phyloP scores from a whole-genome alignment of 495 filamentous ascomycete species.

The Daldinia decipiens region DNA sequence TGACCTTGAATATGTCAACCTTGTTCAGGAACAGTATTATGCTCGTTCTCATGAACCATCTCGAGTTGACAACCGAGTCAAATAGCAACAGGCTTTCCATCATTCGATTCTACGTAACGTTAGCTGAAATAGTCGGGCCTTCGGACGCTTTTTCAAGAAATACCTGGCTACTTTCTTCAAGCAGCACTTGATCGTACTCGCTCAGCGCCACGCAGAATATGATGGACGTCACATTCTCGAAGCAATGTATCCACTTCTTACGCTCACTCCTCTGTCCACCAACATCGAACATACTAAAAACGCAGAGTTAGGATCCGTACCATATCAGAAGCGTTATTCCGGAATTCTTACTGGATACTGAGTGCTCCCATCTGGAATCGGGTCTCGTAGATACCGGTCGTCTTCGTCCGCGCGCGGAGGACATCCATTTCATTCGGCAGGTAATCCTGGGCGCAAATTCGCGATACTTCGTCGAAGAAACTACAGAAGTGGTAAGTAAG shows the following conservation, averaged over 20 bases:
- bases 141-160: slow-evolving; percentile 26
- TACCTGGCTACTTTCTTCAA: slow-evolving; percentile 98
- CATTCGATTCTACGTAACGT: slow-evolving; percentile 84
- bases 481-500: slow-evolving; percentile 56
- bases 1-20: slow-evolving; percentile 96
- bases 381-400: slow-evolving; percentile 99
- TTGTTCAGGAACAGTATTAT: slow-evolving; percentile 99
- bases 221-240: slow-evolving; percentile 99
- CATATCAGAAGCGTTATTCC: slow-evolving; percentile 9
- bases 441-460: slow-evolving; percentile 87
- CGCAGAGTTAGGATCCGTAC: slow-evolving; percentile 40
- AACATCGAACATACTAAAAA: slow-evolving; percentile 94
- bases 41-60: slow-evolving; percentile 98
- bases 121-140: slow-evolving; percentile 28
- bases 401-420: slow-evolving; percentile 94
- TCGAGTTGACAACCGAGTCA: slow-evolving; percentile 97
- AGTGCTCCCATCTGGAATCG: slow-evolving; percentile 97
- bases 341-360: slow-evolving; percentile 88
- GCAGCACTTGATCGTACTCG: slow-evolving; percentile 96
- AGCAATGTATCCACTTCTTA: slow-evolving; percentile 99
- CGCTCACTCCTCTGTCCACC: slow-evolving; percentile 96
- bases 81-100: slow-evolving; percentile 98
- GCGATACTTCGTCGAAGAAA: slow-evolving; percentile 91
- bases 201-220: slow-evolving; percentile 99
- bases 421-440: slow-evolving; percentile 93